Base-by-base conservation (phyloP, 2,329 filamentous ascomycete species). In the Sporothrix brasiliensis region DNA sequence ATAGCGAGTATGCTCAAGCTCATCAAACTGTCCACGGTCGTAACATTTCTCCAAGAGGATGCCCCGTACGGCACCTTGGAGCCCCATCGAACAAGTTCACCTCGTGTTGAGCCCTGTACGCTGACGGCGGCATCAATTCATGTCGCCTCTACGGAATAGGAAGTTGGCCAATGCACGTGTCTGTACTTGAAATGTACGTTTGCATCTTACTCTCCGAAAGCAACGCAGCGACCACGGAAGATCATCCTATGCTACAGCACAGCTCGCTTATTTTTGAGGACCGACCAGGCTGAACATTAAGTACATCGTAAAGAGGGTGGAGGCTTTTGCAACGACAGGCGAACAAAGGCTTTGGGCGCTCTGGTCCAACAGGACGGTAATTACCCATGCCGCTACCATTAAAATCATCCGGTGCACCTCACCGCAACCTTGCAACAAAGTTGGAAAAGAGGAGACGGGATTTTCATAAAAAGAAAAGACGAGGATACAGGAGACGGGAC, bases 51-150 rank as follows among this genome's bases (percentile, higher is more conserved):
- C 27, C 30, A n/a, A 58, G 54, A 61, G 56, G 58, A 24, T 61
- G 58, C 34, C 14, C n/a, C 58, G 21, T 65, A 24, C 24, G 30
- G 39, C 30, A 11, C 14, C 47, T 52, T 52, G 27, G 47, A 52
- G 47, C 9, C 19, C 63, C 44, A n/a, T 66, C 44, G 27, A 6
- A n/a, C 49, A 53, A 21, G 50, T 4, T 44, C 24, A 14, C 47
- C 19, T 66, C 47, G 47, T 66, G 63, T 66, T 27, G 63, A 66
- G 63, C 44, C 63, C 47, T 53, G 47, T 47, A 66, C 16, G 61
- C 27, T 50, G 27, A 66, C 30, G 47, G 63, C 14, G 27, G 47
- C 27, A 30, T 53, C 21, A 16, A 21, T 21, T 66, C 47, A 65
- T n/a, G 34, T 66, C 27, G 16, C 16, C 24, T 13, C 4, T 9